phyloP scores from a whole-genome alignment of 306 rosid genomes.

The Sechiopsis laciniata region DNA sequence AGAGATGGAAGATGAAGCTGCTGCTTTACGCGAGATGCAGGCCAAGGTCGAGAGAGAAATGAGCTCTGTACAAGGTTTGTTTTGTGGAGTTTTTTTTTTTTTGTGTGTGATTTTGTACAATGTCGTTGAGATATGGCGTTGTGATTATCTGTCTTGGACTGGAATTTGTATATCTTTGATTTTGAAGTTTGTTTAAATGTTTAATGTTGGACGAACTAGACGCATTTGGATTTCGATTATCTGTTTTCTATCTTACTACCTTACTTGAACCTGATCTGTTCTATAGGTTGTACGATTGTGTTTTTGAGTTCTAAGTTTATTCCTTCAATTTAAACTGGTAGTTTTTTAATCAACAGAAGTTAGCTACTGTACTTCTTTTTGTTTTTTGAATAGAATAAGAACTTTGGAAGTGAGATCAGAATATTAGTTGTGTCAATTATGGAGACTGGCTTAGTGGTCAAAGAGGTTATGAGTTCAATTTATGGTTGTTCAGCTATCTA shows the following conservation, averaged over 20 bases:
- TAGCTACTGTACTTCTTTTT: not conserved
- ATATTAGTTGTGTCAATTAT: not conserved
- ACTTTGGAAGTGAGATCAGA: no score
- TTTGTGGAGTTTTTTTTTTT: not conserved
- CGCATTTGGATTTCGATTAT: not conserved
- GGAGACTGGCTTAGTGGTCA: not conserved
- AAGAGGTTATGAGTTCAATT: no score
- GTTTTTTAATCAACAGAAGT: no score
- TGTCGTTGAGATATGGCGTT: no score
- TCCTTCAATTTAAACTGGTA: no score
- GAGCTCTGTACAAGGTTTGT: conserved; percentile 50
- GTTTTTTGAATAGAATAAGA: not conserved
- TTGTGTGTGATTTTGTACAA: no score
- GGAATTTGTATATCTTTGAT: not conserved
- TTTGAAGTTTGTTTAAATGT: not conserved
- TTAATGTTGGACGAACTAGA: not conserved
- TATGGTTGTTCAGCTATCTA: no score
- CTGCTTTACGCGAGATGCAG: conserved; percentile 59
- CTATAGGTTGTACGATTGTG: no score
- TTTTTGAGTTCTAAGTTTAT: no score
- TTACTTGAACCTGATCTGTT: no score
- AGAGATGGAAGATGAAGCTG: conserved; percentile 62
- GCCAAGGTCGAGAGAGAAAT: conserved; percentile 55
- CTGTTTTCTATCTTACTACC: no score
- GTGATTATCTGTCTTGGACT: not conserved